Percentiles rank a stretch among this genome's conserved stretches.
Evolutionary conservation across 2,329 filamentous ascomycete genomes (phyloP).

Genomic region (Pseudocercospora pini-densiflorae): DNA sequence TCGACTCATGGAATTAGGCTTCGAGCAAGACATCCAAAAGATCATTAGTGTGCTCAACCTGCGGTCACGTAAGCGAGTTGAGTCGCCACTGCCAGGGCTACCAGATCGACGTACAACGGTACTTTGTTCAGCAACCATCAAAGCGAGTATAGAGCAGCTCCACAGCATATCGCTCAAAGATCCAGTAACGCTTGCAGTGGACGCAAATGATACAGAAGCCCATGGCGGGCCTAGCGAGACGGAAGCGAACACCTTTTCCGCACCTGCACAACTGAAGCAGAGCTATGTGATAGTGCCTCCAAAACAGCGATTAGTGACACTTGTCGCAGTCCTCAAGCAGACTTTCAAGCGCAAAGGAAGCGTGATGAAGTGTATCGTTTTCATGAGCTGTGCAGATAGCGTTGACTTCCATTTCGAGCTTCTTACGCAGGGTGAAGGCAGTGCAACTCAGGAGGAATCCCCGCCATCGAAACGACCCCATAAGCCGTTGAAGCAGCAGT

Average conservation of each 20-base stretch:
- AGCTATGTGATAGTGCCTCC: constrained; percentile 85
- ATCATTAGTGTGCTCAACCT: constrained; percentile 81
- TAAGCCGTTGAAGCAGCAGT: constrained; percentile 28
- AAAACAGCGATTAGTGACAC: constrained; percentile 86
- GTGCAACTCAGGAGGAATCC: constrained; percentile 35
- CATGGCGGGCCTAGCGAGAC: constrained; percentile 49
- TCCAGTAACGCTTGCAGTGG: constrained; percentile 81
- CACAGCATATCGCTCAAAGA: constrained; percentile 96
- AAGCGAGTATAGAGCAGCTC: constrained; percentile 92
- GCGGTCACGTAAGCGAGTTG: constrained; percentile 64
- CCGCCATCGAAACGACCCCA: constrained; percentile 21
- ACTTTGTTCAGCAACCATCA: constrained; percentile 95
- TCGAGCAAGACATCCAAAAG: constrained; percentile 89
- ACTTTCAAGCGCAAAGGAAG: constrained; percentile 87
- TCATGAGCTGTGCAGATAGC: constrained; percentile 95
- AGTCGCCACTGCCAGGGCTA: constrained; percentile 65
- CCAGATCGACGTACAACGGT: constrained; percentile 81
- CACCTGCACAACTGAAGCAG: constrained; percentile 92
- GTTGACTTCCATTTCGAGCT: constrained; percentile 96
- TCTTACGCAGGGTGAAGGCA: constrained; percentile 57
- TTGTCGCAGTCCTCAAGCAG: constrained; percentile 82
- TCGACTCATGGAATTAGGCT: constrained; percentile 97
- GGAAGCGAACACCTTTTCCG: constrained; percentile 68
- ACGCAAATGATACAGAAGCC: constrained; percentile 52
- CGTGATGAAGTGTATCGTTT: constrained; percentile 96